phyloP scores from a whole-genome alignment of 2,329 filamentous ascomycete genomes.

The Penicillium thymicola region DNA sequence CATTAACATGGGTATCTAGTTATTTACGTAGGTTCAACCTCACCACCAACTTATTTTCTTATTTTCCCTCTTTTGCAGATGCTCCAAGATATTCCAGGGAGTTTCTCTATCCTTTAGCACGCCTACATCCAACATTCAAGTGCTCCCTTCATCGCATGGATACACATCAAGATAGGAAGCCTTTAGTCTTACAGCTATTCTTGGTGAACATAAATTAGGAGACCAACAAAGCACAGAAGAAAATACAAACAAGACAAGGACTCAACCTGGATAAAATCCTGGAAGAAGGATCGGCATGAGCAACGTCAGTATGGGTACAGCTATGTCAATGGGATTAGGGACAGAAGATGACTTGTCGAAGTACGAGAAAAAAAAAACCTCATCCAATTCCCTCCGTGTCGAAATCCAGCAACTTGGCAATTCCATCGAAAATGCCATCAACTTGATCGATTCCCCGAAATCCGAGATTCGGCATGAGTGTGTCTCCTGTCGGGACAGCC shows the following conservation, averaged over 20 bases:
- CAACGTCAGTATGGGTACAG: not conserved
- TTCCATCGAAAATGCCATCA: not conserved
- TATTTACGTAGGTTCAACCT: not conserved
- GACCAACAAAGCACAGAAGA: not conserved
- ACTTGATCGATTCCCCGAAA: not conserved
- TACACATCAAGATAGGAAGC: not conserved
- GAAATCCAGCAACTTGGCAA: not conserved
- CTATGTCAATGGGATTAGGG: not conserved
- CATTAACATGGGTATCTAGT: not conserved
- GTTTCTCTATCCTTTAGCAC: not conserved
- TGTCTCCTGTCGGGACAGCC: not conserved
- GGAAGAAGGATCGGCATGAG: not conserved
- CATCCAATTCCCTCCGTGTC: not conserved
- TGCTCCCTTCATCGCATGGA: not conserved
- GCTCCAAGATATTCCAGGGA: not conserved
- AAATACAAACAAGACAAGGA: not conserved
- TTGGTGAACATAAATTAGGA: not conserved
- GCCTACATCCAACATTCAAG: not conserved
- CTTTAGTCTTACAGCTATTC: not conserved
- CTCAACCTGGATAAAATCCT: not conserved
- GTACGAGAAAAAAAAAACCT: not conserved
- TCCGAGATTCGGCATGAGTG: not conserved
- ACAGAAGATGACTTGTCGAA: not conserved
- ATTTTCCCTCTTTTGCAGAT: not conserved
- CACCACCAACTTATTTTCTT: not conserved